Evolutionary conservation across 108 stramenopile genomes (phyloP).

Genomic region (Skeletonema grethae): DNA sequence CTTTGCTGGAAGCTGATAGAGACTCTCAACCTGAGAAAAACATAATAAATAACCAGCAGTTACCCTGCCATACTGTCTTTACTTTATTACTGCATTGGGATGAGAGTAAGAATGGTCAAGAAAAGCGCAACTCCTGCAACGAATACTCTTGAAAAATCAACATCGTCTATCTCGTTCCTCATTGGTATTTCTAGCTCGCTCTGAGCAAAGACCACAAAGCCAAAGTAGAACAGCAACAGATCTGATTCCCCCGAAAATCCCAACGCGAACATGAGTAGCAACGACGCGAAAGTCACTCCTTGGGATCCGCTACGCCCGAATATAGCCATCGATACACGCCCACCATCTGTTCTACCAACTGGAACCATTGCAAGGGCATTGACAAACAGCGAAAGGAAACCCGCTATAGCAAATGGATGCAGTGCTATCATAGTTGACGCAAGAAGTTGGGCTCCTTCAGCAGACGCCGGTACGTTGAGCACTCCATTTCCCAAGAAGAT

Average conservation of each 20-base stretch:
- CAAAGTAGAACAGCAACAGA: constrained; percentile 77
- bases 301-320: constrained; percentile 68
- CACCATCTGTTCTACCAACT: constrained; percentile 85
- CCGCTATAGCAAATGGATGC: constrained; percentile 83
- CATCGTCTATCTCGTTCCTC: constrained; percentile 76
- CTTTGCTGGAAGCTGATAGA: too few relatives aligned
- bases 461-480: constrained; percentile 72
- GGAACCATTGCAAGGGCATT: constrained; percentile 77
- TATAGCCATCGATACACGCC: constrained; percentile 70
- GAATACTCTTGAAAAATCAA: constrained; percentile 57
- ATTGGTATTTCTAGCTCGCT: constrained; percentile 76
- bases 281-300: constrained; percentile 55
- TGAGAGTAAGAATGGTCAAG: constrained; percentile 69
- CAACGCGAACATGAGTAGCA: constrained; percentile 42
- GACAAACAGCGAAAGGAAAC: constrained; percentile 73
- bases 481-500: constrained; percentile 63
- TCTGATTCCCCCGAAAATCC: constrained; percentile 64
- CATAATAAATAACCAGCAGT: constrained; percentile 1
- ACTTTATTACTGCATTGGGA: constrained; percentile 55
- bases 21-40: background rate
- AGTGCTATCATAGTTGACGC: constrained; percentile 69
- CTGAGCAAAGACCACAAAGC: constrained; percentile 74
- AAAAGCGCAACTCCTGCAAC: constrained; percentile 57
- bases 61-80: background rate
- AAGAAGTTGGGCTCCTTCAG: constrained; percentile 50